These are phyloP conservation scores for Chaetomidium leptoderma DNA, from an alignment of 495 filamentous ascomycete species.

Conservation along the genomic window DNA sequence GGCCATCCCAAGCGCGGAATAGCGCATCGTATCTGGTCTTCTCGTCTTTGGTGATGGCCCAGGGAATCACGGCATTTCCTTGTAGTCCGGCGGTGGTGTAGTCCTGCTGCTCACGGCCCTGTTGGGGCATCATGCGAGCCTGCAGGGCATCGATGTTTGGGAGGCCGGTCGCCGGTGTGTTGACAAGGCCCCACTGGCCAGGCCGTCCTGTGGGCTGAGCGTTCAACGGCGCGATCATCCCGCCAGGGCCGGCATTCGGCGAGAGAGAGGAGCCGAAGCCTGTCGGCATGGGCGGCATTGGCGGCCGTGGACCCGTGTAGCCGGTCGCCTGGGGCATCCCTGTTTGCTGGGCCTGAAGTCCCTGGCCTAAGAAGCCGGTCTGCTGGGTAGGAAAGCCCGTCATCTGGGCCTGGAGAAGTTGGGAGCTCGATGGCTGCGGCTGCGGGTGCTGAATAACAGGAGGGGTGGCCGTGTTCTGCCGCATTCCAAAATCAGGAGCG, in stretches of 20 bases:
- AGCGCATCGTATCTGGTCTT: constrained; percentile 95
- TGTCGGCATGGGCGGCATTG: constrained; percentile 93
- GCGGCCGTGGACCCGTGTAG: constrained; percentile 73
- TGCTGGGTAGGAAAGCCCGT: constrained; percentile 65
- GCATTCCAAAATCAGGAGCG: constrained; percentile 69
- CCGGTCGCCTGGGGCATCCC: constrained; percentile 57
- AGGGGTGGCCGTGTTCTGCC: constrained; percentile 59
- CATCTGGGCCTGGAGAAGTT: constrained; percentile 69
- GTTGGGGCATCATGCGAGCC: constrained; percentile 96
- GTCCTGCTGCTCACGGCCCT: constrained; percentile 77
- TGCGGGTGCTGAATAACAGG: constrained; percentile 83
- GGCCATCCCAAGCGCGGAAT: constrained; percentile 95
- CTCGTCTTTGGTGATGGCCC: constrained; percentile 98
- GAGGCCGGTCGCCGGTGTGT: constrained; percentile 81
- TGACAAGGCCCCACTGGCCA: constrained; percentile 97
- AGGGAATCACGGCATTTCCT: constrained; percentile 93
- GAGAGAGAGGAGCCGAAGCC: constrained; percentile 65
- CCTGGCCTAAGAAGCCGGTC: constrained; percentile 42
- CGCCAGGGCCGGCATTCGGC: constrained; percentile 53
- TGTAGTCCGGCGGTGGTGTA: constrained; percentile 84
- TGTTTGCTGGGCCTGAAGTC: constrained; percentile 56
- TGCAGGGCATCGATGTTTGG: constrained; percentile 93
- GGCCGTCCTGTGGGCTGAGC: constrained; percentile 95
- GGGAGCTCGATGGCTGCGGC: constrained; percentile 71
- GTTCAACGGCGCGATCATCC: constrained; percentile 60